Conservation (phyloP, 441 rosid species). For the Euphorbia schlechtendalii region DNA sequence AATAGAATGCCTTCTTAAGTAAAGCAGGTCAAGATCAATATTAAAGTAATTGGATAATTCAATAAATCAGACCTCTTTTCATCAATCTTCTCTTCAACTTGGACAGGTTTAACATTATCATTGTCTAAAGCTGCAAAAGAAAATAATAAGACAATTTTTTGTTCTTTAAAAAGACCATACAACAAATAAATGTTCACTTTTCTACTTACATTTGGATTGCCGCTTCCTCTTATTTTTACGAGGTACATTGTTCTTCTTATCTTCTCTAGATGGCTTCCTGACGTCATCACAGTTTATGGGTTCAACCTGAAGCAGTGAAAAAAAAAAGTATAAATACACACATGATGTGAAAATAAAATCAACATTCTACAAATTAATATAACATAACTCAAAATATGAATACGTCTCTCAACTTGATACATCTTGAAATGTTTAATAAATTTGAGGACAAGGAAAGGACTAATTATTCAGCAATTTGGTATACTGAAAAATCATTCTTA, state of each 20-base stretch:
- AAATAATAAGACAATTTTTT: not conserved
- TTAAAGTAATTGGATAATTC: not conserved
- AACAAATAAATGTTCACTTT: not conserved
- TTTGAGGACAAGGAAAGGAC: not conserved
- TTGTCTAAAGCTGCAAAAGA: constrained; percentile 13
- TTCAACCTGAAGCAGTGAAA: constrained; percentile 17
- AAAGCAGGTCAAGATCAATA: constrained; percentile 3
- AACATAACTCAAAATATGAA: not conserved
- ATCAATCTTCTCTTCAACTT: constrained; percentile 8
- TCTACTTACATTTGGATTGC: constrained; percentile 16
- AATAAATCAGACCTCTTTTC: constrained; percentile 13
- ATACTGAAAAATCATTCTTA: not conserved
- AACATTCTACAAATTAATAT: not conserved
- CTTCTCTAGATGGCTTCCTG: not conserved
- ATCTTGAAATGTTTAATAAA: not conserved
- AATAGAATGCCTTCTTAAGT: constrained; percentile 12
- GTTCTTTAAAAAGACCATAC: not conserved
- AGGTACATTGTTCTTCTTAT: constrained; percentile 1
- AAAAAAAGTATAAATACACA: constrained; percentile 4
- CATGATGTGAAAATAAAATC: not conserved
- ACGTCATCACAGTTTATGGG: not conserved
- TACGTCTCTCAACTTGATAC: constrained; percentile 1
- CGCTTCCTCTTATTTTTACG: constrained; percentile 12
- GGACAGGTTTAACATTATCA: constrained; percentile 1
- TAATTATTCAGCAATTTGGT: not conserved